Evolutionary conservation across 176 grass and related monocot genomes (phyloP).

Genomic region (Paspalum notatum): DNA sequence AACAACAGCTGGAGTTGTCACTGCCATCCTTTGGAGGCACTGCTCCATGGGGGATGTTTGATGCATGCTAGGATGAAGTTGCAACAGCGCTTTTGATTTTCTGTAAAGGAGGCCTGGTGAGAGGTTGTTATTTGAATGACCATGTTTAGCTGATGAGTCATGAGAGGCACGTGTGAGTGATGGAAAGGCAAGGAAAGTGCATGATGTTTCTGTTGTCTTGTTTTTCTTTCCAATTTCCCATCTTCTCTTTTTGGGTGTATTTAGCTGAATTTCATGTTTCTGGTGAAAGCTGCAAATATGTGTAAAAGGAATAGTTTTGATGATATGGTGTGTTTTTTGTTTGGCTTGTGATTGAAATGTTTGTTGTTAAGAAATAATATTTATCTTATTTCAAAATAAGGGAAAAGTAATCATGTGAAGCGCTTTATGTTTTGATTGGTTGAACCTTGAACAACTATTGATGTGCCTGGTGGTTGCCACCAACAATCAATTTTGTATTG

Average conservation of each 20-base stretch:
- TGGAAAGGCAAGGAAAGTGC: not conserved
- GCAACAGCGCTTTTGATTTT: no score
- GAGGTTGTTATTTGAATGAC: not conserved
- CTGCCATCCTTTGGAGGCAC: not conserved
- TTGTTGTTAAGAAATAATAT: not conserved
- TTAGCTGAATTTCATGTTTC: conserved; percentile 18
- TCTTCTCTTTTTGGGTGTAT: not conserved
- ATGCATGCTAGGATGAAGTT: no score
- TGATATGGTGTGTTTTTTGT: no score
- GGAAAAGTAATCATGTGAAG: not conserved
- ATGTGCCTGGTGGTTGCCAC: conserved; percentile 4
- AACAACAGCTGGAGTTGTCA: not conserved
- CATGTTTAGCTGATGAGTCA: conserved; percentile 5
- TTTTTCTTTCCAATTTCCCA: conserved; percentile 7
- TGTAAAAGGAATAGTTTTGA: not conserved
- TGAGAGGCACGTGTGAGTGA: conserved; percentile 6
- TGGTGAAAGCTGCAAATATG: not conserved
- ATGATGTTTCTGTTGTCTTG: not conserved
- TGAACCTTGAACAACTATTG: conserved; percentile 13
- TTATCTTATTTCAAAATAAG: not conserved
- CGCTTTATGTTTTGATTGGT: conserved; percentile 1
- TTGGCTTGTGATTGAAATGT: conserved; percentile 23
- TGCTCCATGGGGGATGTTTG: not conserved
- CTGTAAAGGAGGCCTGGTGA: not conserved
- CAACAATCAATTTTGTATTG: conserved; percentile 24